These are phyloP conservation scores for Penicillium nordicum DNA, from an alignment of 2,329 filamentous ascomycete species.

Conservation along the genomic window DNA sequence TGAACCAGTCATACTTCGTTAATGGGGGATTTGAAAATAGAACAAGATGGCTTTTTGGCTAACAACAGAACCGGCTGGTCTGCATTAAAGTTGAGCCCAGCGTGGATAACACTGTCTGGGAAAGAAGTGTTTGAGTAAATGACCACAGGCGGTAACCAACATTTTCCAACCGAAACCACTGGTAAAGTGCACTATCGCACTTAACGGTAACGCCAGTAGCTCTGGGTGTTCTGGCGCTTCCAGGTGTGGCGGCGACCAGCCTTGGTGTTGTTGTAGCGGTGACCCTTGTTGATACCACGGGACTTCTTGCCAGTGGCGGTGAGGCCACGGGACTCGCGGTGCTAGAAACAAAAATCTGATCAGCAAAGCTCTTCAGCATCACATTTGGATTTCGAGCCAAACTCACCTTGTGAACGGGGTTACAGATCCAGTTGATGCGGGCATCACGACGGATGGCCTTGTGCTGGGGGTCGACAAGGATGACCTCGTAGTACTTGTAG, in stretches of 20 bases:
- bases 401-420: constrained; percentile 87
- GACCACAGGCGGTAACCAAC: constrained; percentile 35
- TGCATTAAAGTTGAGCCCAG: constrained; percentile 37
- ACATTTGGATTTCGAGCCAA: not conserved
- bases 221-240: constrained; percentile 99
- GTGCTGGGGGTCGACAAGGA: constrained; percentile 99
- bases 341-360: constrained; percentile 48
- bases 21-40: constrained; percentile 33
- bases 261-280: constrained; percentile 97
- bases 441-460: constrained; percentile 99
- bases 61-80: constrained; percentile 37
- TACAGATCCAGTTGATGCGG: constrained; percentile 99
- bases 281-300: constrained; percentile 98
- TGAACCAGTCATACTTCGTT: constrained; percentile 40
- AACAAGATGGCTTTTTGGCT: constrained; percentile 38
- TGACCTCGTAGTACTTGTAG: constrained; percentile 99
- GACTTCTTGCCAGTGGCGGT: constrained; percentile 99
- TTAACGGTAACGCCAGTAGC: constrained; percentile 95
- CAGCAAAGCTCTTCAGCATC: constrained; percentile 13
- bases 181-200: constrained; percentile 27
- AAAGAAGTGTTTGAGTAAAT: constrained; percentile 32
- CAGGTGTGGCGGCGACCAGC: constrained; percentile 99
- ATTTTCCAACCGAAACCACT: constrained; percentile 32
- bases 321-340: constrained; percentile 96
- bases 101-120: constrained; percentile 28